These are phyloP conservation scores for Inga oerstediana DNA, from an alignment of 306 rosid species.

Conservation along the genomic window DNA sequence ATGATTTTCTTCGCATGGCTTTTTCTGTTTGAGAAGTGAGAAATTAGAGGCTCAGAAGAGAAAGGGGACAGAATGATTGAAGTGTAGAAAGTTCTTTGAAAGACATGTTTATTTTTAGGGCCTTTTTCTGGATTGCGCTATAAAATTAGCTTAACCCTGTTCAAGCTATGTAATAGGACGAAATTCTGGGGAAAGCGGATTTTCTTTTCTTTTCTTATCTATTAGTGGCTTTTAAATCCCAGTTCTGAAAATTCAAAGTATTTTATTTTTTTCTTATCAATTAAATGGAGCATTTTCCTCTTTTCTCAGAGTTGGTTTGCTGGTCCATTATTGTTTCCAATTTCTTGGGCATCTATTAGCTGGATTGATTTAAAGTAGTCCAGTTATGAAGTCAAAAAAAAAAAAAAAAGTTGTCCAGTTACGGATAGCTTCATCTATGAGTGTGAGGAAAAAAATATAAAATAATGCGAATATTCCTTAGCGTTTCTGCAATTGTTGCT, in stretches of 20 bases:
- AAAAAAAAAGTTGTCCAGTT: background rate
- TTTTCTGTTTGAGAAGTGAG: slow-evolving; percentile 14
- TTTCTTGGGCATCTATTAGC: background rate
- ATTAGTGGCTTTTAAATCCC: background rate
- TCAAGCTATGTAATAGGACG: slow-evolving; percentile 1
- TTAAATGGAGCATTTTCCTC: slow-evolving; percentile 26
- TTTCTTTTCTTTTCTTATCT: background rate
- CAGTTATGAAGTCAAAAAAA: too few relatives aligned
- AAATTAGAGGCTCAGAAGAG: slow-evolving; percentile 22
- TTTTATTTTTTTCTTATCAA: background rate
- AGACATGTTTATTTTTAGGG: background rate
- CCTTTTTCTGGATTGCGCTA: slow-evolving; percentile 18
- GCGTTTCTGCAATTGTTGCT: slow-evolving; percentile 51
- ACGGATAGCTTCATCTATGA: background rate
- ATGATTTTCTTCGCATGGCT: slow-evolving; percentile 2
- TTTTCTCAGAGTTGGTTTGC: background rate
- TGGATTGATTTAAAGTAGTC: background rate
- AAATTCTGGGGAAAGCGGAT: background rate
- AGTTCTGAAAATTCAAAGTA: background rate
- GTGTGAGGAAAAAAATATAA: background rate
- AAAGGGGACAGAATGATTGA: slow-evolving; percentile 15
- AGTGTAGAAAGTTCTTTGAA: slow-evolving; percentile 12
- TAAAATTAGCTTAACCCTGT: slow-evolving; percentile 21
- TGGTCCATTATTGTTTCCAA: background rate
- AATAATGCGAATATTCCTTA: slow-evolving; percentile 24